phyloP scores from a whole-genome alignment of 257 asterid genomes.

The Nicotiana undulata region DNA sequence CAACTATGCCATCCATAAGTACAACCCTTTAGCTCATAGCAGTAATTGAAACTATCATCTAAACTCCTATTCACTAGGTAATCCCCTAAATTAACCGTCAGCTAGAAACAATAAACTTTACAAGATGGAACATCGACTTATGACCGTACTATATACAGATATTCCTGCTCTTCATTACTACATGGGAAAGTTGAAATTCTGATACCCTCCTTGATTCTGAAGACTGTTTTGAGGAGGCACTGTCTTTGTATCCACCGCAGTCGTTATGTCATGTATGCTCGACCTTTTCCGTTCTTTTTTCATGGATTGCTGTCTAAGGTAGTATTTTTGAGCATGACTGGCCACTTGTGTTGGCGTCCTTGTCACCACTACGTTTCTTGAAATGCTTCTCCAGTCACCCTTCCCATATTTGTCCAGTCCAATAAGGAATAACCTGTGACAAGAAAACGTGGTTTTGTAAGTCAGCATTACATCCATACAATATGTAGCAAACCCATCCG shows the following conservation, averaged over 20 bases:
- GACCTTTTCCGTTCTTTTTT: slow-evolving; percentile 82
- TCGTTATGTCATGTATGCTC: slow-evolving; percentile 84
- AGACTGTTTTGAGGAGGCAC: slow-evolving; percentile 50
- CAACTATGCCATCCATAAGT: background rate
- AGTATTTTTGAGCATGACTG: slow-evolving; percentile 87
- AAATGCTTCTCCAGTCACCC: slow-evolving; percentile 96
- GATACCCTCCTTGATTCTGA: slow-evolving; percentile 33
- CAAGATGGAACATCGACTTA: slow-evolving; percentile 24
- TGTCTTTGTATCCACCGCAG: slow-evolving; percentile 39
- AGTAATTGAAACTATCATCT: slow-evolving; percentile 7
- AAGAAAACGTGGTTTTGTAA: background rate
- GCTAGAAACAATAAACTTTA: slow-evolving; percentile 20
- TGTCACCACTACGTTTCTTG: slow-evolving; percentile 82
- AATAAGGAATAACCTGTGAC: slow-evolving; percentile 48
- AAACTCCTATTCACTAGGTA: slow-evolving; percentile 6
- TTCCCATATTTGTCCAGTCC: slow-evolving; percentile 72
- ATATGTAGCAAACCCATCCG: background rate
- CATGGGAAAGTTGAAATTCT: slow-evolving; percentile 32
- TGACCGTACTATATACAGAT: slow-evolving; percentile 19
- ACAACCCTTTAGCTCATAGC: background rate
- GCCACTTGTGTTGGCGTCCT: slow-evolving; percentile 95
- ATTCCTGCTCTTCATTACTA: slow-evolving; percentile 26
- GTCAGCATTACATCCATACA: background rate
- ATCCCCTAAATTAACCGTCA: slow-evolving; percentile 14
- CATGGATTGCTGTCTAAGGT: slow-evolving; percentile 63